Evolutionary conservation across 331 rosid species (phyloP), one percentile per base, ranked within the genome.

Genomic region (Spiraea crenata): DNA sequence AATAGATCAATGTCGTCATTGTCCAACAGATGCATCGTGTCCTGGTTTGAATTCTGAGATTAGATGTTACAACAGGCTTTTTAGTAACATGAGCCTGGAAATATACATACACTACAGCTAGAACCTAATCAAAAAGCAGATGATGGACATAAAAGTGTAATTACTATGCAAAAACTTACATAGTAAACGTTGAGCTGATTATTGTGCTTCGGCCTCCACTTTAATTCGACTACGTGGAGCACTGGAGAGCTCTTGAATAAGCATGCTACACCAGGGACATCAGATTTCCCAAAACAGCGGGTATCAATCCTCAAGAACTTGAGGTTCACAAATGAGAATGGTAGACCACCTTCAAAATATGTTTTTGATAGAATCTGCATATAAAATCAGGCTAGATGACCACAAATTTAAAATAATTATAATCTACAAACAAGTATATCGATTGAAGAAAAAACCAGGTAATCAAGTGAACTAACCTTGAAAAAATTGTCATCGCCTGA

Each of bases 211-310:
- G 31, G 19, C 4, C 12, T 17, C 11, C 25, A 56, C 2, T 56
- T 20, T 25, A 6, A 56, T 12, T 56, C 39, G 16, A 56, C 61
- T 2, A 25, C 1, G 37, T 25, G 31, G 31, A 25, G 31, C 2
- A 25, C 31, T 25, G 61, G 61, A 25, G 61, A 56, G 40, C 61
- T 56, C 61, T 56, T 56, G 61, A 56, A 25, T 56, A 56, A 25
- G 61, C 61, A 56, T 25, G 37, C 34, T n/a, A 56, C 12, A 10
- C 61, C 61, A 4, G 39, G 61, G 35, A 56, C 9, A 25, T 56
- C 39, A 31, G 12, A 56, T 11, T 6, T 25, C 10, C 14, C 16
- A 37, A 56, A 56, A 25, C 59, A 13, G 19, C 10, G 10, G 5
- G 61, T 34, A 56, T 9, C 11, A 56, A 54, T 54, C 9, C 19